Base-by-base conservation (phyloP, 371 early-diverging fungal genomes). In the Mucor racemosus region DNA sequence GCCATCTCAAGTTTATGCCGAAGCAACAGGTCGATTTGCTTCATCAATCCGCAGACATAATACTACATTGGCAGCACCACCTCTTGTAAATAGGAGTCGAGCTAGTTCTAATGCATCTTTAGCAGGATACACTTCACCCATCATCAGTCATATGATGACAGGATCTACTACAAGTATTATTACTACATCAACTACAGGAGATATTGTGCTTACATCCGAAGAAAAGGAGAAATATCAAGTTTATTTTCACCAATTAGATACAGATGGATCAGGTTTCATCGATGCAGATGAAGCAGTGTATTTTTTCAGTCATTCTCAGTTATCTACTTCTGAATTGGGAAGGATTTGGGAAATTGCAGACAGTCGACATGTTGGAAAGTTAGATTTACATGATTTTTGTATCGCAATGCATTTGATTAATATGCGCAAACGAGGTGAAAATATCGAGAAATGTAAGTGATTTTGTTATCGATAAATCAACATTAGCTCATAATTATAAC, bases 281-380 rank as follows among this genome's bases (percentile, higher is more conserved):
- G 53, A 65, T 39, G n/a, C 58, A 6, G 58, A 61, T 0, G 61
- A 61, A 31, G 64, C 61, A 19, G 65, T 90, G 2, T 85, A 87
- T 8, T 92, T 94, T 68, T 85, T 94, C 70, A 81, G 78, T 60
- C 91, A 88, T 69, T 93, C 93, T 1, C 77, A 80, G 6, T 78
- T 95, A 0, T 76, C 90, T 3, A 80, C 85, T 26, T 67, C 72
- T 9, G 76, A 79, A 6, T 78, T 95, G 13, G 84, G 86, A 40
- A 80, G 88, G 36, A 72, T 72, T 33, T 72, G 73, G 73, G 68
- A 68, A 17, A 65, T 72, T 41, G 65, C 66, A 21, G 68, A 72
- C 19, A 58, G 58, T 11, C 40, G 40, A 17, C 62, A 50, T 38
- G 1, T 55, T 5, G 73, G 73, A 6, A 57, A 41, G 21, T 42